Evolutionary conservation across 2,329 filamentous ascomycete genomes (phyloP).

Genomic region (Fusarium succisae): DNA sequence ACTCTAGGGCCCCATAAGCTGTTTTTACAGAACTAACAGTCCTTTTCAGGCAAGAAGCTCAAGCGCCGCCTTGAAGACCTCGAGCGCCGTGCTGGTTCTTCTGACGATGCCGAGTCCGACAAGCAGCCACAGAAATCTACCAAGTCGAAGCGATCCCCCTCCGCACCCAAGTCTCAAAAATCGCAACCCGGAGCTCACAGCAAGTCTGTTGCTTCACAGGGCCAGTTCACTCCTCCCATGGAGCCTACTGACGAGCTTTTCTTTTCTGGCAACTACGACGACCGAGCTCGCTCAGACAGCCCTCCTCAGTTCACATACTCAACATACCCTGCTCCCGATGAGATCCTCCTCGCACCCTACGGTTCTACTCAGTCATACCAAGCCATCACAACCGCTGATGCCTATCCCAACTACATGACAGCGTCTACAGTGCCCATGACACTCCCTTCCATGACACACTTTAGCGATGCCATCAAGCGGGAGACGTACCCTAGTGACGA

Average conservation of each 20-base stretch:
- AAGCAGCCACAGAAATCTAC: constrained; percentile 42
- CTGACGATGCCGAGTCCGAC: constrained; percentile 56
- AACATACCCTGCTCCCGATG: constrained; percentile 73
- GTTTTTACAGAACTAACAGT: constrained; percentile 21
- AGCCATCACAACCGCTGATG: constrained; percentile 59
- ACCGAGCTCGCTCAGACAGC: constrained; percentile 74
- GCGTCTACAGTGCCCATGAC: constrained; percentile 65
- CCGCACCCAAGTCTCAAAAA: constrained; percentile 44
- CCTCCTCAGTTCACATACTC: constrained; percentile 75
- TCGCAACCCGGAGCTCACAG: constrained; percentile 41
- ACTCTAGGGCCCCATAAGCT: neutral
- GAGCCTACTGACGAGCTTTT: constrained; percentile 71
- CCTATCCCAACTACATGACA: constrained; percentile 65
- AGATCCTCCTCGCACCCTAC: constrained; percentile 69
- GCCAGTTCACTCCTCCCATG: constrained; percentile 71
- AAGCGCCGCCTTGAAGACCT: constrained; percentile 89
- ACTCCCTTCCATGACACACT: constrained; percentile 72
- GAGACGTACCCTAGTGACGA: constrained; percentile 67
- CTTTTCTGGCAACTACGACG: constrained; percentile 69
- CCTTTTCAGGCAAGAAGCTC: constrained; percentile 80
- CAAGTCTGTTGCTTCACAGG: constrained; percentile 55
- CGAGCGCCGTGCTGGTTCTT: constrained; percentile 75
- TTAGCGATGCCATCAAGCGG: constrained; percentile 73
- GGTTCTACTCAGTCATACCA: constrained; percentile 63
- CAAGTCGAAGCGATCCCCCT: constrained; percentile 47